Percentiles rank a stretch among this genome's conserved stretches.
These are phyloP conservation scores for Aureobasidium sp. DNA, from an alignment of 2,329 filamentous ascomycete species.

Conservation along the genomic window DNA sequence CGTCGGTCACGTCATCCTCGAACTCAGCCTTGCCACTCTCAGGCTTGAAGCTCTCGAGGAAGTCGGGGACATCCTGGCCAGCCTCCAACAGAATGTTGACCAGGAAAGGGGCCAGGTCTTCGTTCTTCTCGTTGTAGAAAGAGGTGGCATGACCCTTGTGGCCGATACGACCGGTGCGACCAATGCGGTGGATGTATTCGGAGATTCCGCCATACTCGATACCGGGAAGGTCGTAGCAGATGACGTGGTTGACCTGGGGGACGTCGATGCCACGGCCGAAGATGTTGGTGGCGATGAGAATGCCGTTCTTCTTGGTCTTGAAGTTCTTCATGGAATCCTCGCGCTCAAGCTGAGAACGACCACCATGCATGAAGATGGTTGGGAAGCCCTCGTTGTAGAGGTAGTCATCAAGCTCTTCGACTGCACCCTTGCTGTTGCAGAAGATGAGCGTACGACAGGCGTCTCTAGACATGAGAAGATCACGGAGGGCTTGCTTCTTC, in stretches of 20 bases:
- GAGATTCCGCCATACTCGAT: conserved; percentile 73
- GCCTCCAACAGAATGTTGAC: conserved; percentile 77
- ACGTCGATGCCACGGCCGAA: conserved; percentile 85
- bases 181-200: conserved; percentile 92
- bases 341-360: conserved; percentile 81
- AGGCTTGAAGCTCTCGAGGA: conserved; percentile 58
- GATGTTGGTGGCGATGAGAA: conserved; percentile 79
- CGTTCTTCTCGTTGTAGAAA: conserved; percentile 74
- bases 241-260: conserved; percentile 75
- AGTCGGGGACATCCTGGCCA: conserved; percentile 70
- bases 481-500: conserved; percentile 64
- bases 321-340: conserved; percentile 87
- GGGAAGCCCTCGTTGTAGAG: conserved; percentile 73
- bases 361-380: conserved; percentile 77
- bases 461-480: conserved; percentile 60
- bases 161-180: conserved; percentile 89
- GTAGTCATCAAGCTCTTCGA: conserved; percentile 80
- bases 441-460: conserved; percentile 82
- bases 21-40: conserved; percentile 44
- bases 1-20: conserved; percentile 45
- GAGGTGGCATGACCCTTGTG: conserved; percentile 79
- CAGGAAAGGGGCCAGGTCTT: conserved; percentile 61
- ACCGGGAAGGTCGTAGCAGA: conserved; percentile 85
- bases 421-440: conserved; percentile 69
- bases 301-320: conserved; percentile 62